Evolutionary conservation across 192 early-diverging fungal species (phyloP).

Genomic region (Umbelopsis ramanniana): DNA sequence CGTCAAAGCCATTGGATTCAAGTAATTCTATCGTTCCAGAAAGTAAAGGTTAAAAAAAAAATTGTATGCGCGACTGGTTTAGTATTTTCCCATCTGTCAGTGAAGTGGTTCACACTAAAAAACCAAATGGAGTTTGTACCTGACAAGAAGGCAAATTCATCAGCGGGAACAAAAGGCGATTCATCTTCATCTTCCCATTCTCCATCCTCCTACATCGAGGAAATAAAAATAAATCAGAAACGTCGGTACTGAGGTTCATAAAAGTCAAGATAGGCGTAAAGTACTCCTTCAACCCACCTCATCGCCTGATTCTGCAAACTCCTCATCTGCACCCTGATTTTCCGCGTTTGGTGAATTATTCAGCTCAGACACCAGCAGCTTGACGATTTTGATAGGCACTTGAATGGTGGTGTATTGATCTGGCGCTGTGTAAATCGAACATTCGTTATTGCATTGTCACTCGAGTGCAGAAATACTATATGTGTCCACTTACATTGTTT

Average conservation of each 20-base stretch:
- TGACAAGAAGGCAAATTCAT: slow-evolving; percentile 51
- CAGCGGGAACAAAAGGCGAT: slow-evolving; percentile 44
- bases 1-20: slow-evolving; percentile 36
- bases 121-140: slow-evolving; percentile 28
- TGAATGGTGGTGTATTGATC: slow-evolving; percentile 81
- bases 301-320: slow-evolving; percentile 57
- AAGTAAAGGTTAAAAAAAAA: too few relatives aligned
- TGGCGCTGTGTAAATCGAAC: slow-evolving; percentile 56
- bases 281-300: slow-evolving; percentile 46
- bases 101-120: too few relatives aligned
- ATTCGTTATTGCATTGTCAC: slow-evolving; percentile 18
- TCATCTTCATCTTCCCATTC: slow-evolving; percentile 72
- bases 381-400: slow-evolving; percentile 84
- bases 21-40: slow-evolving; percentile 25
- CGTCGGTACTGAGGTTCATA: too few relatives aligned
- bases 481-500: slow-evolving; percentile 43
- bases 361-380: slow-evolving; percentile 82
- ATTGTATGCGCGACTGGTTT: too few relatives aligned
- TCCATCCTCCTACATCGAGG: slow-evolving; percentile 41
- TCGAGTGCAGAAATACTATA: background rate
- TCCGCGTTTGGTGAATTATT: slow-evolving; percentile 64
- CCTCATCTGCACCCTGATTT: slow-evolving; percentile 55
- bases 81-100: too few relatives aligned
- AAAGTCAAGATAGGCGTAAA: too few relatives aligned
- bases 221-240: background rate